Conservation (phyloP, 495 filamentous ascomycete genomes). For the Penicillium coprophilum region DNA sequence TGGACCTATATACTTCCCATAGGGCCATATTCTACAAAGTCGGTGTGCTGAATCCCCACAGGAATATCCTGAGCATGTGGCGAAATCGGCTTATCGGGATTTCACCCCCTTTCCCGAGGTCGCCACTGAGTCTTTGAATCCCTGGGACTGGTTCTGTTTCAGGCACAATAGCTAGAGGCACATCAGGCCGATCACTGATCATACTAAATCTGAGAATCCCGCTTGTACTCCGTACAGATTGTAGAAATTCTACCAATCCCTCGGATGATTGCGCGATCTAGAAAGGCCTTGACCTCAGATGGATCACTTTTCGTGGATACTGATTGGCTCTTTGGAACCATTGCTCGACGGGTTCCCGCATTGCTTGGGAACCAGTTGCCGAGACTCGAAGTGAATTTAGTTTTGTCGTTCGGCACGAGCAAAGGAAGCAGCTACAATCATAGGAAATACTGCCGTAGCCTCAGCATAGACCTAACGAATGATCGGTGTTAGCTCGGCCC, state of each 20-base stretch:
- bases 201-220: too few relatives aligned
- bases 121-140: conserved; percentile 1
- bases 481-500: background rate
- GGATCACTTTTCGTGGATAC: background rate
- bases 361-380: conserved; percentile 9
- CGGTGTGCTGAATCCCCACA: conserved; percentile 17
- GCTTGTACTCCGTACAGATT: background rate
- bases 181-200: background rate
- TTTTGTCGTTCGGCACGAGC: conserved; percentile 44
- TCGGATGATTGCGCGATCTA: conserved; percentile 4
- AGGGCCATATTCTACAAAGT: background rate
- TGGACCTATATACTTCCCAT: too few relatives aligned
- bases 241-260: background rate
- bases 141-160: too few relatives aligned
- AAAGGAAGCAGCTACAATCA: conserved; percentile 95
- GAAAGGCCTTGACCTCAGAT: background rate
- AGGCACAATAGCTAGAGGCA: too few relatives aligned
- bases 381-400: conserved; percentile 7
- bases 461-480: conserved; percentile 73
- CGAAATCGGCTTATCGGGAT: conserved; percentile 7
- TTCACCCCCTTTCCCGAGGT: background rate
- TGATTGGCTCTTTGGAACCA: conserved; percentile 2
- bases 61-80: background rate
- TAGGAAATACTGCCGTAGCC: conserved; percentile 86
- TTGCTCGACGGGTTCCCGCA: conserved; percentile 19